A percentile compares a stretch with the other conserved stretches of the same genome.
Conservation (phyloP, 2,329 filamentous ascomycete species). For the Magnaporthiopsis rhizophila region DNA sequence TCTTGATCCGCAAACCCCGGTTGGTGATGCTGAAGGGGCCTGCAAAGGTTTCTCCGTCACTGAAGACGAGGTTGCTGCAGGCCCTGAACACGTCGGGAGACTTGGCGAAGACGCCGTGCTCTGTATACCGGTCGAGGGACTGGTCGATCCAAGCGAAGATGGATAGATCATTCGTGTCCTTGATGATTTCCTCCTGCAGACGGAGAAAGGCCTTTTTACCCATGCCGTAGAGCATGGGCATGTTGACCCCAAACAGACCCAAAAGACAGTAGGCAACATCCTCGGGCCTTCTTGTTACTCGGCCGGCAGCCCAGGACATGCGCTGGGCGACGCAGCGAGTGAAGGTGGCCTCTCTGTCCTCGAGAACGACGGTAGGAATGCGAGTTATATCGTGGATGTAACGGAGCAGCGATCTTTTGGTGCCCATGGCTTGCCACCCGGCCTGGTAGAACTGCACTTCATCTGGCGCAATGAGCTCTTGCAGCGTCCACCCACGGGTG, state of each 20-base stretch:
- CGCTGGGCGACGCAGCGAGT: conserved; percentile 14
- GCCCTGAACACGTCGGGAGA: neutral
- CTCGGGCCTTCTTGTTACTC: conserved; percentile 14
- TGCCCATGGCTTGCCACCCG: conserved; percentile 13
- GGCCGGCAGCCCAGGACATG: conserved; percentile 18
- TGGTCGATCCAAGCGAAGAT: neutral
- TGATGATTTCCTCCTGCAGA: conserved; percentile 15
- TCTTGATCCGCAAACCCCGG: neutral
- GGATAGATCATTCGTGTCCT: neutral
- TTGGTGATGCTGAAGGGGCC: neutral
- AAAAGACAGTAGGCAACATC: conserved; percentile 19
- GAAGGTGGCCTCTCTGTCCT: conserved; percentile 1
- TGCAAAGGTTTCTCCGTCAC: neutral
- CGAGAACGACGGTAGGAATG: neutral
- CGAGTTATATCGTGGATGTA: neutral
- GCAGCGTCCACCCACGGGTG: conserved; percentile 16
- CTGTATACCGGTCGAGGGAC: neutral
- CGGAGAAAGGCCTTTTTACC: conserved; percentile 13
- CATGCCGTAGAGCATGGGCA: conserved; percentile 20
- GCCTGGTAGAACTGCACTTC: conserved; percentile 13
- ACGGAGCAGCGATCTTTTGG: neutral
- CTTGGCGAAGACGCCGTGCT: neutral
- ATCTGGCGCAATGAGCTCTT: conserved; percentile 15
- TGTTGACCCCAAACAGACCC: conserved; percentile 19
- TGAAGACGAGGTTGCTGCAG: neutral